A percentile compares a stretch with the other conserved stretches of the same genome.
Conservation (phyloP, 108 stramenopile species). For the Schizochytrium sp. region DNA sequence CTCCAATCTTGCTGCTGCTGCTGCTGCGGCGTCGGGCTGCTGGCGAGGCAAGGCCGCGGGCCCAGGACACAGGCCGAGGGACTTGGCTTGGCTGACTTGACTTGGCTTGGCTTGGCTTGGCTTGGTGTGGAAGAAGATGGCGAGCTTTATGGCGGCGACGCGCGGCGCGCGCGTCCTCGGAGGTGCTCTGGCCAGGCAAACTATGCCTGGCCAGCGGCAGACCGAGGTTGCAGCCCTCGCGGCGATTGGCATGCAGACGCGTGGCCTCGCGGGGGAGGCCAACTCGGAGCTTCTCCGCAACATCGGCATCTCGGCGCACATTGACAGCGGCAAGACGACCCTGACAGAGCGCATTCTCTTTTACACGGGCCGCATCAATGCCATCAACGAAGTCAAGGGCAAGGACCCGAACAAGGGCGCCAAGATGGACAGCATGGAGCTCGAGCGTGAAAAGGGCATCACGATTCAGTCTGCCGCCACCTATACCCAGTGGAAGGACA, state of each 20-base stretch:
- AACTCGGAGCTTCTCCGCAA: constrained; percentile 63
- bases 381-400: constrained; percentile 86
- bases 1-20: no score
- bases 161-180: no score
- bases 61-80: no score
- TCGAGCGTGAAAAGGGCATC: constrained; percentile 96
- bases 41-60: no score
- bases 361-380: constrained; percentile 93
- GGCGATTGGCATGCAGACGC: neutral
- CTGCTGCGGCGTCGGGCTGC: no score
- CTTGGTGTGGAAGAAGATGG: no score
- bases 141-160: no score
- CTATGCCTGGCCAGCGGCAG: no score
- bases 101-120: no score
- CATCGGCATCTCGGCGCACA: constrained; percentile 98
- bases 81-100: no score
- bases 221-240: no score
- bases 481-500: constrained; percentile 85
- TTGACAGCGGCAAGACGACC: constrained; percentile 97
- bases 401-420: constrained; percentile 76
- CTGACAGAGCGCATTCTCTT: constrained; percentile 97
- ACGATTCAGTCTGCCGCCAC: constrained; percentile 99
- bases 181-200: no score
- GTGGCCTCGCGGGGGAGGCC: neutral
- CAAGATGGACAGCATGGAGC: constrained; percentile 99